These are phyloP conservation scores for Bruguiera sexangula DNA, from an alignment of 345 rosid species.

Conservation along the genomic window DNA sequence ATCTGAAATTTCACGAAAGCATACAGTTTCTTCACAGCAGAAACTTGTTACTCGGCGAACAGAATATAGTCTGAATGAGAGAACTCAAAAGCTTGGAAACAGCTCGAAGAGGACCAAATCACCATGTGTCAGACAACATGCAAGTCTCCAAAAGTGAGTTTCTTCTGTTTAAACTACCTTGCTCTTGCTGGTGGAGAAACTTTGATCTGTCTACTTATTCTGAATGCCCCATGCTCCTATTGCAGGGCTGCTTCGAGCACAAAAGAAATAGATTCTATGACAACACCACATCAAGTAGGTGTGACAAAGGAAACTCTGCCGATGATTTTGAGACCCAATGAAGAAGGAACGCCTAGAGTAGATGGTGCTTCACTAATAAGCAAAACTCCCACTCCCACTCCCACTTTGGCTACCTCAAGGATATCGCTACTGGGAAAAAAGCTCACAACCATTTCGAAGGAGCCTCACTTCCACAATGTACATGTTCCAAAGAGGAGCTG, in stretches of 20 bases:
- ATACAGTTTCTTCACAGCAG: conserved; percentile 27
- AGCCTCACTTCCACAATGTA: conserved; percentile 57
- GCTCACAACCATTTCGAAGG: conserved; percentile 49
- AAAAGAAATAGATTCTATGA: conserved; percentile 23
- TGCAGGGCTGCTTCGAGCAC: conserved; percentile 40
- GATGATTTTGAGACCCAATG: conserved; percentile 25
- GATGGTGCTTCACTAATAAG: conserved; percentile 19
- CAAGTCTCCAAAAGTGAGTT: conserved; percentile 33
- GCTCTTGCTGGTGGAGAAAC: background rate
- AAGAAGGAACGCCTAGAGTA: conserved; percentile 20
- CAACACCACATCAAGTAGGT: conserved; percentile 25
- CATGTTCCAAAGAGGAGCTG: conserved; percentile 77
- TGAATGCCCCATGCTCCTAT: background rate
- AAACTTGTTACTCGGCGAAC: conserved; percentile 20
- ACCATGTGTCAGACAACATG: conserved; percentile 27
- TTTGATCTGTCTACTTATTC: background rate
- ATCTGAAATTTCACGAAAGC: conserved; percentile 26
- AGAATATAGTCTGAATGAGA: conserved; percentile 15
- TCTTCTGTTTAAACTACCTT: background rate
- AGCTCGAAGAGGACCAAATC: conserved; percentile 37
- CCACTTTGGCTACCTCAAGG: conserved; percentile 29
- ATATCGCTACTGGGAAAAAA: conserved; percentile 37
- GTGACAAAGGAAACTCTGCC: conserved; percentile 30
- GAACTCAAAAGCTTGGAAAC: conserved; percentile 19
- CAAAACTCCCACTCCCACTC: conserved; percentile 32